Percentiles rank a stretch among this genome's conserved stretches.
These are phyloP conservation scores for Gentiana dahurica DNA, from an alignment of 257 asterid genomes.

Conservation along the genomic window DNA sequence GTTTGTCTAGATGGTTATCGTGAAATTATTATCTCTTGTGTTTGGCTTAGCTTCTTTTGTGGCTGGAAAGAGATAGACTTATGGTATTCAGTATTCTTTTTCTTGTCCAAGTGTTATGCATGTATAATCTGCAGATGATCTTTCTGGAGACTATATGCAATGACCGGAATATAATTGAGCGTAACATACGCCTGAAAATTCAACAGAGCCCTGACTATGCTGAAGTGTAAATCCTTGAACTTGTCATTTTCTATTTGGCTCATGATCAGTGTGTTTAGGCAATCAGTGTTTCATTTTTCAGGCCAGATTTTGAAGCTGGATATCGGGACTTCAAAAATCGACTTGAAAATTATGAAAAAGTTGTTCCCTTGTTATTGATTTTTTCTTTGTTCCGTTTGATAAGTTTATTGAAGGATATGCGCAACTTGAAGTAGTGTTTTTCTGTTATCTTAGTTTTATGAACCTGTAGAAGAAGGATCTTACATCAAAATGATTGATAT, in stretches of 20 bases:
- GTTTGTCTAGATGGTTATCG: too few relatives aligned
- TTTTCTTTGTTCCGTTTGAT: neutral
- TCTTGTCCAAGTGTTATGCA: constrained; percentile 14
- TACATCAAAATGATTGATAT: constrained; percentile 96
- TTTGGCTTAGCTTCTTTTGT: too few relatives aligned
- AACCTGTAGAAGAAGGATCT: constrained; percentile 98
- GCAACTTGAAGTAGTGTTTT: constrained; percentile 7
- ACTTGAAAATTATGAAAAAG: constrained; percentile 91
- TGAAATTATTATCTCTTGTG: too few relatives aligned
- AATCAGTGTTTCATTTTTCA: constrained; percentile 35
- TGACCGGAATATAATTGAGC: constrained; percentile 74
- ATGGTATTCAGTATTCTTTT: neutral
- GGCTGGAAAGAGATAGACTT: too few relatives aligned
- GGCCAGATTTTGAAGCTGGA: constrained; percentile 99
- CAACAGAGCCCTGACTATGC: constrained; percentile 99
- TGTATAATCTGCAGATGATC: constrained; percentile 52
- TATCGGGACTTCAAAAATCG: constrained; percentile 85
- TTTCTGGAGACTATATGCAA: constrained; percentile 92
- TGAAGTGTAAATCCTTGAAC: constrained; percentile 54
- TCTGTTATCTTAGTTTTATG: constrained; percentile 58
- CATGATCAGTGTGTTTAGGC: constrained; percentile 13
- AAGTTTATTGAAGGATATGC: too few relatives aligned
- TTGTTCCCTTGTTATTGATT: constrained; percentile 21
- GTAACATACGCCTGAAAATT: constrained; percentile 98
- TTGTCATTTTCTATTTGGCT: constrained; percentile 13